Conservation (phyloP, 225 moss, liverwort and hornwort genomes). For the Marchantia paleacea region DNA sequence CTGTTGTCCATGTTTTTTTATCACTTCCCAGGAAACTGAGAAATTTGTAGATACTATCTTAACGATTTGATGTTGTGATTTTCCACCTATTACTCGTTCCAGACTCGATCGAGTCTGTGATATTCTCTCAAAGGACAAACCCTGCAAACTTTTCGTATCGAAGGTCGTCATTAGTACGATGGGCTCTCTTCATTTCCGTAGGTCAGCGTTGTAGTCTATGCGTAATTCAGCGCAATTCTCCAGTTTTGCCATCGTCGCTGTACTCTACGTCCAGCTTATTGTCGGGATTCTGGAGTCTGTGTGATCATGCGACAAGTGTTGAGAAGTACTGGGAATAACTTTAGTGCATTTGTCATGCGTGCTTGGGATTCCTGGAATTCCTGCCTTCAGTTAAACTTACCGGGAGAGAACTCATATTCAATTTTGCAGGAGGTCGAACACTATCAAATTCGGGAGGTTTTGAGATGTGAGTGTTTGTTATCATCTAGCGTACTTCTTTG, state of each 20-base stretch:
- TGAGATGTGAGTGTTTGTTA: slow-evolving; percentile 58
- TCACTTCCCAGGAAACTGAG: too few relatives aligned
- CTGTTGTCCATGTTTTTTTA: too few relatives aligned
- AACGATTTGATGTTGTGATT: too few relatives aligned
- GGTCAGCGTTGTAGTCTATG: too few relatives aligned
- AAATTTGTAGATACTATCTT: too few relatives aligned
- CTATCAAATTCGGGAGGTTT: slow-evolving; percentile 90
- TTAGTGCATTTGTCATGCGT: not conserved
- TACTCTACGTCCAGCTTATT: not conserved
- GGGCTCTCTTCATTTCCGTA: too few relatives aligned
- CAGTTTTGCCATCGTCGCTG: not conserved
- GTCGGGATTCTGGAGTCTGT: not conserved
- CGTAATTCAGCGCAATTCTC: too few relatives aligned
- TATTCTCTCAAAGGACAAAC: too few relatives aligned
- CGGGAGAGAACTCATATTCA: not conserved
- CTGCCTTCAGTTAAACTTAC: not conserved
- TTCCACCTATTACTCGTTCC: too few relatives aligned
- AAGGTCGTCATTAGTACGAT: too few relatives aligned
- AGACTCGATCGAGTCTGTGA: too few relatives aligned
- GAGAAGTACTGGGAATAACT: not conserved
- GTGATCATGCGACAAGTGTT: not conserved
- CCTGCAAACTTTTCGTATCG: too few relatives aligned
- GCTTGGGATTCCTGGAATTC: not conserved
- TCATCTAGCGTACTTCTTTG: not conserved
- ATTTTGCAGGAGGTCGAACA: slow-evolving; percentile 85